phyloP scores from a whole-genome alignment of 2,329 filamentous ascomycete species.

The Botrytis sinoallii region DNA sequence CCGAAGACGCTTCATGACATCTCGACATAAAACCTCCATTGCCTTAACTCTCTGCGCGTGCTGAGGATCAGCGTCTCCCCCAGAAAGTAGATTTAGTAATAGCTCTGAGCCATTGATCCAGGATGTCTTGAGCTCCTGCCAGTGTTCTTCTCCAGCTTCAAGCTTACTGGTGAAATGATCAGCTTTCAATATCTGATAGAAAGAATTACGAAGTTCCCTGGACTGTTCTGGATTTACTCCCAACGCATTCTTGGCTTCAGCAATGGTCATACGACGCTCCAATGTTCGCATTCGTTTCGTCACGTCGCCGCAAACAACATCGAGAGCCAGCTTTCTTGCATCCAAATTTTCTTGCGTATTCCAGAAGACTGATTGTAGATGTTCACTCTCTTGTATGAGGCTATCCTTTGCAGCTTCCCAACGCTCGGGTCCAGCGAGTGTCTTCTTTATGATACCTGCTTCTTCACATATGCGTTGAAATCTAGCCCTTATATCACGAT shows the following conservation, averaged over 20 bases:
- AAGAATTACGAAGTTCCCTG: slow-evolving; percentile 61
- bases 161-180: slow-evolving; percentile 70
- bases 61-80: slow-evolving; percentile 50
- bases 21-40: slow-evolving; percentile 67
- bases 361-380: slow-evolving; percentile 62
- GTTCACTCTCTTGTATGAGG: slow-evolving; percentile 61
- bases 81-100: slow-evolving; percentile 53
- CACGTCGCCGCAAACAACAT: slow-evolving; percentile 77
- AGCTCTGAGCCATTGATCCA: slow-evolving; percentile 62
- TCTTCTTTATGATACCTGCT: slow-evolving; percentile 70
- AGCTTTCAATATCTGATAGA: slow-evolving; percentile 62
- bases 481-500: slow-evolving; percentile 60
- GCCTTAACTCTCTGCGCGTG: slow-evolving; percentile 58
- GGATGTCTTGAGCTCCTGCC: slow-evolving; percentile 63
- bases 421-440: slow-evolving; percentile 64
- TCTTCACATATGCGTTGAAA: slow-evolving; percentile 71
- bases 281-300: slow-evolving; percentile 72
- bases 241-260: slow-evolving; percentile 70
- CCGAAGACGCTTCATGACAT: slow-evolving; percentile 73
- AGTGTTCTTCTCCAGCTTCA: slow-evolving; percentile 69
- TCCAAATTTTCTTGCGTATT: slow-evolving; percentile 56
- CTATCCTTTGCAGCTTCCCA: slow-evolving; percentile 71
- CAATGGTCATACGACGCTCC: slow-evolving; percentile 65
- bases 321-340: slow-evolving; percentile 65
- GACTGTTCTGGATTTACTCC: slow-evolving; percentile 66